Evolutionary conservation across 371 early-diverging fungal genomes (phyloP), one percentile per base, ranked within the genome.

Genomic region (Coemansia sp.): DNA sequence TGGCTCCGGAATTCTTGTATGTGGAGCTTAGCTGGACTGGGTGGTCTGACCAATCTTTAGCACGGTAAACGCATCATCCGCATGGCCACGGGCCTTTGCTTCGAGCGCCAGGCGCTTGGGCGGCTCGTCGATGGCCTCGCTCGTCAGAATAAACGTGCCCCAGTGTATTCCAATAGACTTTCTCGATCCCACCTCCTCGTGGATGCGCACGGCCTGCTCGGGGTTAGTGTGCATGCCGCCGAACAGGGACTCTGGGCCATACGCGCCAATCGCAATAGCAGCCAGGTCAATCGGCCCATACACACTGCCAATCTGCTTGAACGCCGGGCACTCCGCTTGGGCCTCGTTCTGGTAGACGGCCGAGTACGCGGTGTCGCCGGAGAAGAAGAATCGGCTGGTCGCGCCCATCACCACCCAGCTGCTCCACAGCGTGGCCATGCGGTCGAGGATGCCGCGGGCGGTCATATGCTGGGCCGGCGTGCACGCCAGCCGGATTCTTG

Each of bases 251-350:
- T 91, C 83, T 6, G 93, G 93, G 3, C 81, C 81, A 63, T 90
- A 93, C 0, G 91, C 91, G 6, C 93, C 93, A 59, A 93, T 93
- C 1, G 93, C 91, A 45, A 93, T 87, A 47, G 87, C 84, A 9
- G 89, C 77, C 5, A 92, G 72, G 57, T 88, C 86, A 70, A 89
- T 84, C 1, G 88, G 87, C 31, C 89, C 89, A 45, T 84, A 77
- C 40, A 82, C 82, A 5, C 83, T 77, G 14, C 91, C 90, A 61
- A 93, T 91, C 71, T 90, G 89, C 66, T 86, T 84, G 71, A 93
- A 93, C 1, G 84, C 92, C 16, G 93, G 90, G 62, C 93, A 93
- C 63, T 79, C 78, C 4, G 88, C 87, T 38, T 86, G 72, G 6
- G 66, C 76, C 58, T 58, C 68, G 60, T 56, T 76, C 16, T 55